phyloP scores from a whole-genome alignment of 2,329 filamentous ascomycete genomes.

The Xylariaceae sp. region DNA sequence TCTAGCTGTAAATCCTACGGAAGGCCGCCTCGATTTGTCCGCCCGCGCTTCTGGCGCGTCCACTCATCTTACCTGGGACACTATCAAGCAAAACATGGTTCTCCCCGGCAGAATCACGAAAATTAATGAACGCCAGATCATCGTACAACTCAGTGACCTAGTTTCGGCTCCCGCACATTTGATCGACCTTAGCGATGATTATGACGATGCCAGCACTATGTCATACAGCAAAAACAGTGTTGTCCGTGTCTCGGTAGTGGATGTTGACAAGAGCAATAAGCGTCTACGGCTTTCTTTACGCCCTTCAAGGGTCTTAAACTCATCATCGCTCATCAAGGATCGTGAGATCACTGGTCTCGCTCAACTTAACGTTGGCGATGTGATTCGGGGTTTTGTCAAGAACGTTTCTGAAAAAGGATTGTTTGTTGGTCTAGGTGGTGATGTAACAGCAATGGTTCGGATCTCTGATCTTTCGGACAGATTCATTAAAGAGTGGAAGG shows the following conservation, averaged over 20 bases:
- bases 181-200: conserved; percentile 87
- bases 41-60: conserved; percentile 69
- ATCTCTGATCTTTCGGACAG: conserved; percentile 89
- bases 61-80: conserved; percentile 69
- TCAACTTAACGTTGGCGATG: conserved; percentile 77
- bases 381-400: conserved; percentile 91
- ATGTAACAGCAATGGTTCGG: conserved; percentile 81
- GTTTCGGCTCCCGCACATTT: conserved; percentile 82
- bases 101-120: conserved; percentile 86
- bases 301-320: conserved; percentile 88
- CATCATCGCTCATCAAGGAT: conserved; percentile 80
- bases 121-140: conserved; percentile 79
- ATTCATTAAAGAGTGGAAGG: conserved; percentile 96
- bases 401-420: conserved; percentile 88
- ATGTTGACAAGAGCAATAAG: conserved; percentile 84
- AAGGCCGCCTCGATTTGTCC: conserved; percentile 83
- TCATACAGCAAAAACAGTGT: conserved; percentile 84
- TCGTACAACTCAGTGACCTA: conserved; percentile 83
- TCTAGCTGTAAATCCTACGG: conserved; percentile 72
- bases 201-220: conserved; percentile 76
- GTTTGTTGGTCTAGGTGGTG: conserved; percentile 83
- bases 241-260: conserved; percentile 83
- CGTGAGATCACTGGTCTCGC: conserved; percentile 74
- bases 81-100: conserved; percentile 79
- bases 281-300: conserved; percentile 80